Percentiles rank a stretch among this genome's conserved stretches.
phyloP scores from a whole-genome alignment of 2,329 filamentous ascomycete species.

The Penicillium sp. region DNA sequence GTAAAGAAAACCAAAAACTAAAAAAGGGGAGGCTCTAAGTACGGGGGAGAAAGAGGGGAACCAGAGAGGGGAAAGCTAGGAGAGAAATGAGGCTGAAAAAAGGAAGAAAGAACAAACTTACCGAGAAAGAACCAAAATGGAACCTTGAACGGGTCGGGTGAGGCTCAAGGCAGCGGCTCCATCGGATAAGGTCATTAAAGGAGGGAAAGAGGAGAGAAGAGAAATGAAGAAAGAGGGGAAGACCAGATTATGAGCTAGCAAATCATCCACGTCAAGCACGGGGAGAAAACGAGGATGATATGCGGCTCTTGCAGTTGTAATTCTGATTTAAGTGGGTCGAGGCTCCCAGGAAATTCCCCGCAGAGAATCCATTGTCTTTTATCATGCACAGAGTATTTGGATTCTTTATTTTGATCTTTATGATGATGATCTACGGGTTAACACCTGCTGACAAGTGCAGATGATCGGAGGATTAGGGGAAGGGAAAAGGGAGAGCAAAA shows the following conservation, averaged over 20 bases:
- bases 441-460: neutral
- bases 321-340: neutral
- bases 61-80: constrained; percentile 19
- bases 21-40: neutral
- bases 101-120: constrained; percentile 6
- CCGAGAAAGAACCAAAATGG: constrained; percentile 19
- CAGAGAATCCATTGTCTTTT: neutral
- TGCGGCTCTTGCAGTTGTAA: constrained; percentile 8
- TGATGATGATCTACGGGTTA: neutral
- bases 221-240: neutral
- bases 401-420: neutral
- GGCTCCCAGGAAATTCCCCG: constrained; percentile 12
- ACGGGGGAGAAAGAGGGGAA: constrained; percentile 15
- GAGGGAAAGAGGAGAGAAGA: neutral
- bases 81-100: constrained; percentile 24
- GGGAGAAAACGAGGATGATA: neutral
- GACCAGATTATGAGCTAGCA: neutral
- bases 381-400: neutral
- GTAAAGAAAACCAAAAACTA: neutral
- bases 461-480: neutral
- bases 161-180: constrained; percentile 21
- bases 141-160: constrained; percentile 12
- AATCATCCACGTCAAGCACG: constrained; percentile 2
- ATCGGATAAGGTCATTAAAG: neutral
- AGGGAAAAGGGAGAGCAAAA: neutral